phyloP scores from a whole-genome alignment of 352 stramenopile genomes.

The Phytopythium ostracodes region DNA sequence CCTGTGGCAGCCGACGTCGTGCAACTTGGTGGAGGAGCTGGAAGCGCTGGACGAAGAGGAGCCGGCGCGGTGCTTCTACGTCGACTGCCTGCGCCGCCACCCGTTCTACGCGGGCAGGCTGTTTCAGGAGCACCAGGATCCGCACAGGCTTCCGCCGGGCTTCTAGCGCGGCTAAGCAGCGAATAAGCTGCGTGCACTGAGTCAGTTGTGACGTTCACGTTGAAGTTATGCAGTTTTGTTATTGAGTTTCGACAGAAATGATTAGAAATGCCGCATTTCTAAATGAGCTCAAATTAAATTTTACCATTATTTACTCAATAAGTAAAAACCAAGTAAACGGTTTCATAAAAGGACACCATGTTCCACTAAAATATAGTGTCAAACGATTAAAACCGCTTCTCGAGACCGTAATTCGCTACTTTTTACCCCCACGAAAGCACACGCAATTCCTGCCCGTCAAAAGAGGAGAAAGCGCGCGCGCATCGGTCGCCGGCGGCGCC shows the following conservation, averaged over 20 bases:
- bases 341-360: too few relatives aligned
- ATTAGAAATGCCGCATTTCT: too few relatives aligned
- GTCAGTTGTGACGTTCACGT: too few relatives aligned
- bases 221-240: too few relatives aligned
- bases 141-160: not conserved
- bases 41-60: not conserved
- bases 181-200: too few relatives aligned
- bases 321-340: not conserved
- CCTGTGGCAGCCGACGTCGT: not conserved
- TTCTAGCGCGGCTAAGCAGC: not conserved
- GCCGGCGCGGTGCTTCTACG: constrained; percentile 7
- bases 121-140: not conserved
- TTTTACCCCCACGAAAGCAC: not conserved
- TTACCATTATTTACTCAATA: not conserved
- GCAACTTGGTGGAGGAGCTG: not conserved
- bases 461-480: too few relatives aligned
- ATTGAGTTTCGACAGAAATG: too few relatives aligned
- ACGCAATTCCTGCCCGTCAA: too few relatives aligned
- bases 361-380: too few relatives aligned
- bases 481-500: too few relatives aligned
- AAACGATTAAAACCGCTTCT: not conserved
- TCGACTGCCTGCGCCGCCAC: not conserved
- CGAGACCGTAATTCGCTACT: not conserved
- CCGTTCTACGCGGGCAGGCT: constrained; percentile 1
- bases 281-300: not conserved